phyloP scores from a whole-genome alignment of 2,329 filamentous ascomycete genomes.

The Sclerotinia minor region DNA sequence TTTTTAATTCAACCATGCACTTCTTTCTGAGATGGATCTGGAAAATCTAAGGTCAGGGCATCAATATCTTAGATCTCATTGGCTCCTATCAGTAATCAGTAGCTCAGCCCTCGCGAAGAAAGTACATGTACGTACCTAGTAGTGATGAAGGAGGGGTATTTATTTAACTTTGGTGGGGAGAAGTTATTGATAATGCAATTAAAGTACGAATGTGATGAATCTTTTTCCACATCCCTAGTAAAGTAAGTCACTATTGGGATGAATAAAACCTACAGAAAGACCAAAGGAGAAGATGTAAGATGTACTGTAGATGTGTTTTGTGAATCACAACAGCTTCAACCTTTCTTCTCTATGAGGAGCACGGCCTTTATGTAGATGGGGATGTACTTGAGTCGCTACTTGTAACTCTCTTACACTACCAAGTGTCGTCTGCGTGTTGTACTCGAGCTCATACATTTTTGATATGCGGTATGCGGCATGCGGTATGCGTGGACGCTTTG shows the following conservation, averaged over 20 bases:
- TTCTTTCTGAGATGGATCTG: not conserved
- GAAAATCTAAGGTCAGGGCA: not conserved
- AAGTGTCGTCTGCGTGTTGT: not conserved
- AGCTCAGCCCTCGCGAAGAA: not conserved
- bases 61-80: conserved; percentile 7
- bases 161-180: not conserved
- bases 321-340: not conserved
- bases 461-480: not conserved
- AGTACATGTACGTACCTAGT: not conserved
- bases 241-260: no score
- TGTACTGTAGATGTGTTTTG: no score
- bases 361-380: not conserved
- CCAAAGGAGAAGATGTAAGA: no score
- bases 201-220: not conserved
- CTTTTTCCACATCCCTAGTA: not conserved
- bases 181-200: not conserved
- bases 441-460: no score
- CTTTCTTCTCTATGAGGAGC: not conserved
- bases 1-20: not conserved
- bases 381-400: not conserved
- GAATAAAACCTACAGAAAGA: no score
- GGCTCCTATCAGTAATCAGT: not conserved
- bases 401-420: not conserved
- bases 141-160: conserved; percentile 1
- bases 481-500: not conserved